Evolutionary conservation across 83 land plant species (phyloP).

Genomic region (Diphasiastrum complanatum): DNA sequence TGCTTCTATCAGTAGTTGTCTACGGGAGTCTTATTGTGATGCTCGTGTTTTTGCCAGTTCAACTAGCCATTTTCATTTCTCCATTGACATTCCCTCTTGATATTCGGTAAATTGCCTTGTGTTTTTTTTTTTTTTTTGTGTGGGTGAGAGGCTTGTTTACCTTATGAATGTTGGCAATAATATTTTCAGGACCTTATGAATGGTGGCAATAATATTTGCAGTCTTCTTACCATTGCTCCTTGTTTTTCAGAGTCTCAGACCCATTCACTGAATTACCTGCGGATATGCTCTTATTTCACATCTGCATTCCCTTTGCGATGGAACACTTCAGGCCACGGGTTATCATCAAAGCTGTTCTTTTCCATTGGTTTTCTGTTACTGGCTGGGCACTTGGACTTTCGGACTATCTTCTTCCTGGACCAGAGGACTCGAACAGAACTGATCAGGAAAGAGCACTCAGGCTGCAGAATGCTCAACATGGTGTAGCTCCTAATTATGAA

Average conservation of each 20-base stretch:
- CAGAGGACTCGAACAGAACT: background rate
- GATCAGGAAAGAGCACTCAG: no score
- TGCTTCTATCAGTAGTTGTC: no score
- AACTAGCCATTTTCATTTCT: no score
- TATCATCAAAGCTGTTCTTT: slow-evolving; percentile 12
- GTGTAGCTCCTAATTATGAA: no score
- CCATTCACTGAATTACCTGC: slow-evolving; percentile 14
- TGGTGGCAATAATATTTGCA: no score
- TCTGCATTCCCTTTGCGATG: slow-evolving; percentile 11
- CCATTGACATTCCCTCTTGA: slow-evolving; percentile 8
- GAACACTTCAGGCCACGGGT: no score
- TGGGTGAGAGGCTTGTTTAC: background rate
- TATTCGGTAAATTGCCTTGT: background rate
- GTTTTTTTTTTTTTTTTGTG: background rate
- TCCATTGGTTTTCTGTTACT: slow-evolving; percentile 8
- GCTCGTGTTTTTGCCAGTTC: no score
- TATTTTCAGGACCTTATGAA: no score
- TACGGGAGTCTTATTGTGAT: no score
- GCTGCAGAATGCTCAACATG: no score
- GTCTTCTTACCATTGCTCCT: no score
- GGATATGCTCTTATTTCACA: slow-evolving; percentile 15
- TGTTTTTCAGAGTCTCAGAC: slow-evolving; percentile 9
- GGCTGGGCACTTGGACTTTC: slow-evolving; percentile 1
- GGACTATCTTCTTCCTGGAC: slow-evolving; percentile 7
- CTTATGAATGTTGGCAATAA: background rate